A percentile compares a stretch with the other conserved stretches of the same genome.
These are phyloP conservation scores for Hanseniaspora hatyaiensis DNA, from an alignment of 805 yeast genomes.

Conservation along the genomic window DNA sequence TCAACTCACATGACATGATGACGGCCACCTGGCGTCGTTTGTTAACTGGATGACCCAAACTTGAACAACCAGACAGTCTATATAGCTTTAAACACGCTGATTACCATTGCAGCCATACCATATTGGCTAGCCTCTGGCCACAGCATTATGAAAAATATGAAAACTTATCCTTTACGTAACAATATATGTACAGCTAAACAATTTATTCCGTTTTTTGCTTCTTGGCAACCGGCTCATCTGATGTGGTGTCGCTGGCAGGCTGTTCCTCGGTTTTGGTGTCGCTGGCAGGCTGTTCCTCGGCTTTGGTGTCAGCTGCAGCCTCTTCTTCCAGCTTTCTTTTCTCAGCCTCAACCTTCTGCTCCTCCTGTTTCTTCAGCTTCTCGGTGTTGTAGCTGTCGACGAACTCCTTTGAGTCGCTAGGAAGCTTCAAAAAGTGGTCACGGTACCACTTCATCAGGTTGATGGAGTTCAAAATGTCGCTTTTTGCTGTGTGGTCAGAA, in stretches of 20 bases:
- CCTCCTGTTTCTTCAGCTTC: conserved; percentile 7
- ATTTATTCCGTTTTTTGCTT: conserved; percentile 3
- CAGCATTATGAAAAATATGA: too few relatives aligned
- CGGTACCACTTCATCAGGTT: conserved; percentile 68
- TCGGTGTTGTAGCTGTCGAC: conserved; percentile 9
- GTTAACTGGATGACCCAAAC: too few relatives aligned
- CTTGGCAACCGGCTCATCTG: too few relatives aligned
- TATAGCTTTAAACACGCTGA: too few relatives aligned
- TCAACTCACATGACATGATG: too few relatives aligned
- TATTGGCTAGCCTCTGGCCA: too few relatives aligned
- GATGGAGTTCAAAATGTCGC: conserved; percentile 83
- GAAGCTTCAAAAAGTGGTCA: conserved; percentile 44
- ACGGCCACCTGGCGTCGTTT: too few relatives aligned
- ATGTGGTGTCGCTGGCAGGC: too few relatives aligned
- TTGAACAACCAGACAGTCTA: too few relatives aligned
- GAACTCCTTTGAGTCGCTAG: conserved; percentile 16
- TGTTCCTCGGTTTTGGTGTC: too few relatives aligned
- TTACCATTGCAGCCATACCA: too few relatives aligned
- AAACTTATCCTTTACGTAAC: background rate
- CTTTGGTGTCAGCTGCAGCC: background rate
- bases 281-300: background rate
- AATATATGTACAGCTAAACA: background rate
- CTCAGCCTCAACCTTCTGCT: background rate
- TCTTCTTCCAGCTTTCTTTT: background rate
- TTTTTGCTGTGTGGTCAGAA: conserved; percentile 71